These are phyloP conservation scores for Aegle marmelos DNA, from an alignment of 345 rosid species.

Conservation along the genomic window DNA sequence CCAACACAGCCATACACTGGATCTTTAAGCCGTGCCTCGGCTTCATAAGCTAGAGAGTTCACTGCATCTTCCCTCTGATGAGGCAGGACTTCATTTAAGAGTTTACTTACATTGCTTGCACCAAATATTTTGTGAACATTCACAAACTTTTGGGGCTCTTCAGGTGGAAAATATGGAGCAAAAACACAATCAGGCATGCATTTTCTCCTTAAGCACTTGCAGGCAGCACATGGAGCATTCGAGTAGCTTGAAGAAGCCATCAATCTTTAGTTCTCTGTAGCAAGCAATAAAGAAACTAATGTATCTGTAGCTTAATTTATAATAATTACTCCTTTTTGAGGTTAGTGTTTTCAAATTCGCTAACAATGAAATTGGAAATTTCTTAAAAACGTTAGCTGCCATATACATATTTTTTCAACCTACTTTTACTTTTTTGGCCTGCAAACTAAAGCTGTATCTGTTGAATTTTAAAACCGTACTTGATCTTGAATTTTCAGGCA, in stretches of 20 bases:
- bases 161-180: constrained; percentile 67
- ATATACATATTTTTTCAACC: constrained; percentile 15
- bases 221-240: constrained; percentile 64
- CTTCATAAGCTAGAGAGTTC: constrained; percentile 61
- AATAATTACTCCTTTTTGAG: not conserved
- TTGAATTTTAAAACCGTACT: constrained; percentile 9
- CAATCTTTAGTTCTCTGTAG: not conserved
- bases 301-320: not conserved
- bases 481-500: constrained; percentile 1
- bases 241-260: constrained; percentile 54
- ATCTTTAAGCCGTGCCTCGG: constrained; percentile 56
- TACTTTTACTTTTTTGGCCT: constrained; percentile 18
- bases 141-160: constrained; percentile 62
- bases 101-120: constrained; percentile 62
- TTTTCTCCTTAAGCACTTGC: constrained; percentile 63
- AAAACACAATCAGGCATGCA: constrained; percentile 55
- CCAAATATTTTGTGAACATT: constrained; percentile 63
- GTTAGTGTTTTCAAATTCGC: not conserved
- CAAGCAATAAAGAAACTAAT: not conserved
- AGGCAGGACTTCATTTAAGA: constrained; percentile 50
- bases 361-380: not conserved
- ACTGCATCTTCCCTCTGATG: constrained; percentile 65
- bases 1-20: constrained; percentile 68
- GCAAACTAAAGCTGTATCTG: constrained; percentile 19
- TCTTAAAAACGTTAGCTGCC: not conserved